Evolutionary conservation across 1,284 basidiomycete genomes (phyloP).

Genomic region (Cystobasidium slooffiae): DNA sequence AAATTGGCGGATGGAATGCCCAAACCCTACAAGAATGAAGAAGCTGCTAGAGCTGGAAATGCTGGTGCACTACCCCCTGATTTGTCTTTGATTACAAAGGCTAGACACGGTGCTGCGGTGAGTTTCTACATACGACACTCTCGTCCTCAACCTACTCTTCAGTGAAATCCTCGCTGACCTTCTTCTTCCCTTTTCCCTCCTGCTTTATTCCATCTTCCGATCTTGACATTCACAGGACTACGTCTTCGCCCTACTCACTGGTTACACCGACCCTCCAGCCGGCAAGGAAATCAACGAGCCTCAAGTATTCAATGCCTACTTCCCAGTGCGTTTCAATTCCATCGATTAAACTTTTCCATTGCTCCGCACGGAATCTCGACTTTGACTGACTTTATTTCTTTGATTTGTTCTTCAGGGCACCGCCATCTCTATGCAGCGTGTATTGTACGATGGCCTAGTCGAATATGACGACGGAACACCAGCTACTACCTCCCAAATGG

Average conservation of each 20-base stretch:
- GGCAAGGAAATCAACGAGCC: conserved; percentile 95
- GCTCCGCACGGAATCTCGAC: background rate
- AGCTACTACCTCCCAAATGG: conserved; percentile 98
- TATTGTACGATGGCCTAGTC: conserved; percentile 80
- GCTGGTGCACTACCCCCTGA: conserved; percentile 95
- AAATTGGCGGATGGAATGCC: conserved; percentile 98
- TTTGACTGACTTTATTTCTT: background rate
- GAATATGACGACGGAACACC: conserved; percentile 96
- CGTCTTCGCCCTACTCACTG: conserved; percentile 94
- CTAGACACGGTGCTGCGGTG: conserved; percentile 93
- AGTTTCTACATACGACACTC: conserved; percentile 55
- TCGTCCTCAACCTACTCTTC: no score
- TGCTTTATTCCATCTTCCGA: background rate
- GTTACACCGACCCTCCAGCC: conserved; percentile 95
- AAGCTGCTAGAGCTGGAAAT: conserved; percentile 93
- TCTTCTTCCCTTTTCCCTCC: background rate
- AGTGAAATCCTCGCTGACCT: background rate
- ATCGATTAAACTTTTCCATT: background rate
- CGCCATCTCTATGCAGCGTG: conserved; percentile 97
- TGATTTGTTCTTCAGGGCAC: conserved; percentile 69
- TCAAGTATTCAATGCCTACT: conserved; percentile 85
- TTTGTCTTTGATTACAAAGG: conserved; percentile 96
- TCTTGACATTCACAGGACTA: conserved; percentile 72
- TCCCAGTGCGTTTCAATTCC: conserved; percentile 52
- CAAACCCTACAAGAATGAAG: conserved; percentile 93